A percentile compares a stretch with the other conserved stretches of the same genome.
Evolutionary conservation across 441 rosid genomes (phyloP).

Genomic region (Dalechampia spathulata): DNA sequence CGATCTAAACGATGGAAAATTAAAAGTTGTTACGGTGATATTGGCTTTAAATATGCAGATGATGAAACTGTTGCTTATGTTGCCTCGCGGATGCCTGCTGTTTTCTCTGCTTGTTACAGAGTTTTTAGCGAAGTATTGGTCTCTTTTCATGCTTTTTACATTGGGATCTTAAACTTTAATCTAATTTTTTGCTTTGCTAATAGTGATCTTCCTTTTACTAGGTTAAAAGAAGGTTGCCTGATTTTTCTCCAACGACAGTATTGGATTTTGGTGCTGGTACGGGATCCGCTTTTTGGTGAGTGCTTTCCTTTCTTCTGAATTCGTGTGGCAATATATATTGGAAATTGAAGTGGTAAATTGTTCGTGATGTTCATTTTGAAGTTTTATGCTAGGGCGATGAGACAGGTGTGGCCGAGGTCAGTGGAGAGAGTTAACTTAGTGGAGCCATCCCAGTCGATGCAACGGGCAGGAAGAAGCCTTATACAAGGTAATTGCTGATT

Average conservation of each 20-base stretch:
- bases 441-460: conserved; percentile 97
- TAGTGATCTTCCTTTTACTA: conserved; percentile 11
- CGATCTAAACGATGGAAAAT: conserved; percentile 77
- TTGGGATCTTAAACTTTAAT: not conserved
- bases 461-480: conserved; percentile 78
- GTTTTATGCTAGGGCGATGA: conserved; percentile 50
- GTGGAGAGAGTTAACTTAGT: conserved; percentile 61
- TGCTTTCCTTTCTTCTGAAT: not conserved
- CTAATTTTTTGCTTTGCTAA: not conserved
- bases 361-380: conserved; percentile 6
- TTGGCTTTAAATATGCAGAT: conserved; percentile 63
- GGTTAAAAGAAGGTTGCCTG: conserved; percentile 71
- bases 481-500: conserved; percentile 45
- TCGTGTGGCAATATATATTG: not conserved
- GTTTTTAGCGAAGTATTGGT: conserved; percentile 57
- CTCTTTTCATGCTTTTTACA: not conserved
- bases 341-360: conserved; percentile 10
- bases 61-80: conserved; percentile 83
- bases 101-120: conserved; percentile 74
- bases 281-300: conserved; percentile 94
- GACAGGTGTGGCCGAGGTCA: conserved; percentile 86
- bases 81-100: conserved; percentile 96
- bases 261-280: conserved; percentile 95
- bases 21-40: conserved; percentile 73
- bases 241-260: conserved; percentile 57